phyloP scores from a whole-genome alignment of 805 yeast species.

The Yarrowia osloensis region DNA sequence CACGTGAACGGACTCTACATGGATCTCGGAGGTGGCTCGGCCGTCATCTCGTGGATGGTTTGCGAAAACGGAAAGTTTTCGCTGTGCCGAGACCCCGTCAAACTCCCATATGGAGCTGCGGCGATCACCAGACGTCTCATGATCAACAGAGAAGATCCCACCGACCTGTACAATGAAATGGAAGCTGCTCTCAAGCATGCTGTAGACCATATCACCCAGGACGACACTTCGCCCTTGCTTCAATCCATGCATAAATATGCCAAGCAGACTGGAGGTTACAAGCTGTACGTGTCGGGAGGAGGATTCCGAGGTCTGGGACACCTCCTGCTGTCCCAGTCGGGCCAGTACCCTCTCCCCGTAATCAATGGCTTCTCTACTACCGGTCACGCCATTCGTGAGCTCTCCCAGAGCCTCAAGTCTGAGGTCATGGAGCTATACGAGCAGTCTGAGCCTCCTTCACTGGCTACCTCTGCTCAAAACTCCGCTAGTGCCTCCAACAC shows the following conservation, averaged over 20 bases:
- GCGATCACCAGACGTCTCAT: constrained; percentile 57
- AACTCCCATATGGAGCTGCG: constrained; percentile 75
- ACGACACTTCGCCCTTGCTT: constrained; percentile 42
- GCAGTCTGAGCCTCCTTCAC: constrained; percentile 23
- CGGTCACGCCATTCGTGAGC: constrained; percentile 53
- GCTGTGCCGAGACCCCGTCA: constrained; percentile 59
- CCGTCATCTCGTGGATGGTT: constrained; percentile 70
- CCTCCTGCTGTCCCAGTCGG: constrained; percentile 52
- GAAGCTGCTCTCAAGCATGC: constrained; percentile 54
- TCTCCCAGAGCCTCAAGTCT: constrained; percentile 32
- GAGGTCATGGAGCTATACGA: constrained; percentile 42
- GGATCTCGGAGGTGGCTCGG: constrained; percentile 74
- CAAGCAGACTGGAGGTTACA: constrained; percentile 58
- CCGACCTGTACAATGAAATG: constrained; percentile 56
- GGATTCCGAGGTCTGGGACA: constrained; percentile 73
- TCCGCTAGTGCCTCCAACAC: constrained; percentile 40
- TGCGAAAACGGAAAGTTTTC: constrained; percentile 57
- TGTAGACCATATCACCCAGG: constrained; percentile 53
- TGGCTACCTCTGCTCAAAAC: constrained; percentile 21
- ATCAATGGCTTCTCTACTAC: constrained; percentile 69
- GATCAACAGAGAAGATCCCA: constrained; percentile 50
- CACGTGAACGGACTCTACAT: constrained; percentile 66
- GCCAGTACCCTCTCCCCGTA: constrained; percentile 66
- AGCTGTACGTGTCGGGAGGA: constrained; percentile 70
- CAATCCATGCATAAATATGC: constrained; percentile 51